Conservation (phyloP, 2,329 filamentous ascomycete species). For the Endocalyx cinctus region DNA sequence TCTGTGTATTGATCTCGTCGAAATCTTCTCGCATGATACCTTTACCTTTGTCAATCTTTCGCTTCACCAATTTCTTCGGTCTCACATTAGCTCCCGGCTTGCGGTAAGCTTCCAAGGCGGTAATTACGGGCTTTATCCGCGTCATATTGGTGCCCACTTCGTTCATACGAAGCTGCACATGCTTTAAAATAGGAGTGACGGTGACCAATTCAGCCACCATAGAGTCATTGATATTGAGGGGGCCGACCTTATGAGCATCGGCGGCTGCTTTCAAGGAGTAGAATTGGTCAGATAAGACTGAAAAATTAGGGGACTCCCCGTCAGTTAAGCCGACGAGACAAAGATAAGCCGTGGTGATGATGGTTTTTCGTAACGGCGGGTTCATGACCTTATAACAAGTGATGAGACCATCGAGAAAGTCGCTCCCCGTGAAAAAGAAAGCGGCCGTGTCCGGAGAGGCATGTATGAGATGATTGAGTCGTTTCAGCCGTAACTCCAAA, state of each 20-base stretch:
- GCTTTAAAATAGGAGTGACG: constrained; percentile 68
- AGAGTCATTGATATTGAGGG: constrained; percentile 57
- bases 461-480: constrained; percentile 60
- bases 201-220: constrained; percentile 80
- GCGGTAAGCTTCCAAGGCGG: constrained; percentile 55
- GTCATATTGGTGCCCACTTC: constrained; percentile 43
- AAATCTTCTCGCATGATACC: constrained; percentile 33
- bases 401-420: constrained; percentile 76
- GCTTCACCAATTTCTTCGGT: constrained; percentile 45
- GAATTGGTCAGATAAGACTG: constrained; percentile 75
- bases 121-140: constrained; percentile 56
- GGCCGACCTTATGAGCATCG: constrained; percentile 55
- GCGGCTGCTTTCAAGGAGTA: constrained; percentile 73
- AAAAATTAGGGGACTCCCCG: constrained; percentile 62
- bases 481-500: constrained; percentile 50
- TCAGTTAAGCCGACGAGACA: constrained; percentile 68
- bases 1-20: constrained; percentile 36
- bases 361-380: constrained; percentile 57
- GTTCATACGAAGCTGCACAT: constrained; percentile 52
- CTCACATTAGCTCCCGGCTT: constrained; percentile 49
- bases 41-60: constrained; percentile 65
- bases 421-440: constrained; percentile 76
- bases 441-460: constrained; percentile 52
- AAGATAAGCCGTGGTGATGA: constrained; percentile 71
- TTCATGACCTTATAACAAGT: constrained; percentile 62